These are phyloP conservation scores for Fusarium ambrosium DNA, from an alignment of 2,329 filamentous ascomycete species.

Conservation along the genomic window DNA sequence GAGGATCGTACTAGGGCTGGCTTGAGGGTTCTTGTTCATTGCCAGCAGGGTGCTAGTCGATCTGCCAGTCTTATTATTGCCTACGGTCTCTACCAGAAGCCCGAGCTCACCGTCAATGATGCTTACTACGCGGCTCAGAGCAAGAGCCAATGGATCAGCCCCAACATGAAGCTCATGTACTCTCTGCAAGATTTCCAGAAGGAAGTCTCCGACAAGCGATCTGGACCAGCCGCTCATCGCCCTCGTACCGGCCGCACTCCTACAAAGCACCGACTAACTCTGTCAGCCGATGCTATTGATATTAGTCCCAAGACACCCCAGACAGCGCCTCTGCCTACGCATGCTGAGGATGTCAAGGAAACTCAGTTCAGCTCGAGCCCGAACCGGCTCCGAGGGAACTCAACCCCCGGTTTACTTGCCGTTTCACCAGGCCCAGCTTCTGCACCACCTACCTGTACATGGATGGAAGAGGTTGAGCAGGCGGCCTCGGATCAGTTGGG, in stretches of 20 bases:
- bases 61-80: conserved; percentile 90
- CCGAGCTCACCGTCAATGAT: conserved; percentile 82
- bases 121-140: conserved; percentile 85
- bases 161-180: conserved; percentile 94
- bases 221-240: conserved; percentile 62
- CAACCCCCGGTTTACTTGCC: conserved; percentile 63
- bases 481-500: conserved; percentile 43
- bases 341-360: conserved; percentile 61
- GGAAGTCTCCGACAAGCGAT: conserved; percentile 66
- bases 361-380: conserved; percentile 56
- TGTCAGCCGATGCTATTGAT: conserved; percentile 71
- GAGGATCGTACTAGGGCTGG: conserved; percentile 78
- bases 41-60: conserved; percentile 87
- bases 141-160: conserved; percentile 88
- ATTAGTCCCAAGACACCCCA: conserved; percentile 67
- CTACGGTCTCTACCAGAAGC: conserved; percentile 85
- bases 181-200: conserved; percentile 86
- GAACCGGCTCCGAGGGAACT: conserved; percentile 65
- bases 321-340: conserved; percentile 71
- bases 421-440: conserved; percentile 75
- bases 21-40: conserved; percentile 86
- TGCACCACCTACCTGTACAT: conserved; percentile 73
- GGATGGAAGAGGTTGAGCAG: conserved; percentile 64
- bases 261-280: conserved; percentile 70
- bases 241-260: conserved; percentile 66